These are phyloP conservation scores for Clonostachys sp. DNA, from an alignment of 2,329 filamentous ascomycete genomes.

Conservation along the genomic window DNA sequence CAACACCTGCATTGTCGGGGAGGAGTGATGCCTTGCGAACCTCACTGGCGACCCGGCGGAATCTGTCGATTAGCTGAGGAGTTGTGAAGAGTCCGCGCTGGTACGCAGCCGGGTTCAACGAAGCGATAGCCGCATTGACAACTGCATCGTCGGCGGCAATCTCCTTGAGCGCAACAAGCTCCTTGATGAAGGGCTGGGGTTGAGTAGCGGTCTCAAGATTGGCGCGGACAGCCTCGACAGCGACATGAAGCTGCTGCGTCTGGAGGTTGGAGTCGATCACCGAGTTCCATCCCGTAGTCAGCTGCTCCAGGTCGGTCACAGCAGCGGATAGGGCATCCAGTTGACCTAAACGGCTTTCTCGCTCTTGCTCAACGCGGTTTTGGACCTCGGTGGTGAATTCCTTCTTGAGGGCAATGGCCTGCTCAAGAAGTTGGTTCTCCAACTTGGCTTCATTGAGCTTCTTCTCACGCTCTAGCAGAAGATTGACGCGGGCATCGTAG, in stretches of 20 bases:
- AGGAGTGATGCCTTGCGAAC: conserved; percentile 92
- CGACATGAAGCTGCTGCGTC: conserved; percentile 94
- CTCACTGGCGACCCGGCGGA: conserved; percentile 86
- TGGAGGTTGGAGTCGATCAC: conserved; percentile 87
- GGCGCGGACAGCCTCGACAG: conserved; percentile 86
- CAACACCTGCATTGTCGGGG: conserved; percentile 89
- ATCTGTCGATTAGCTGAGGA: conserved; percentile 87
- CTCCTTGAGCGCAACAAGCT: conserved; percentile 92
- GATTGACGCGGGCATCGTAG: conserved; percentile 76
- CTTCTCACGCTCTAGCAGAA: conserved; percentile 74
- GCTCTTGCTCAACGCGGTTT: conserved; percentile 81
- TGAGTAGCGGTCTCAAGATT: conserved; percentile 68
- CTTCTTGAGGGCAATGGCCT: conserved; percentile 83
- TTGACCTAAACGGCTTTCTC: conserved; percentile 79
- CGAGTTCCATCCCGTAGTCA: conserved; percentile 85
- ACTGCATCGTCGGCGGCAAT: conserved; percentile 80
- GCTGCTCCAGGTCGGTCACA: conserved; percentile 78
- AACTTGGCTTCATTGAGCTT: conserved; percentile 79
- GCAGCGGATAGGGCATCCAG: conserved; percentile 73
- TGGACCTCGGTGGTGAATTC: conserved; percentile 76
- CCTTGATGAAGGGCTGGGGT: conserved; percentile 82
- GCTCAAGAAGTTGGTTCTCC: conserved; percentile 82
- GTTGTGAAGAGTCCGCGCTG: conserved; percentile 84
- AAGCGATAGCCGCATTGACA: conserved; percentile 90
- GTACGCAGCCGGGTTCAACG: conserved; percentile 90